phyloP scores from a whole-genome alignment of 1,284 basidiomycete genomes.

The Boletus semigastroideus region DNA sequence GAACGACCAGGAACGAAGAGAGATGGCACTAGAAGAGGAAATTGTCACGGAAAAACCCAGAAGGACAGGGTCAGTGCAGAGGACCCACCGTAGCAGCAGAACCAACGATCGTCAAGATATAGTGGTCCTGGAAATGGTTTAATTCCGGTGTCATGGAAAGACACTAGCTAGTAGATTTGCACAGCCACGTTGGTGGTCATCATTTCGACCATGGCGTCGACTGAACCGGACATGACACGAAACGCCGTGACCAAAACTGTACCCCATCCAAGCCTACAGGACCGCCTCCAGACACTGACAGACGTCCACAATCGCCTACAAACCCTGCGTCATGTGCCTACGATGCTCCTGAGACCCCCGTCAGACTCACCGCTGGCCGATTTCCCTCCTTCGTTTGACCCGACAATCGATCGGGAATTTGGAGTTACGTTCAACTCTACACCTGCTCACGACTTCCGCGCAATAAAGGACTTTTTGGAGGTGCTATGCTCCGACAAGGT shows the following conservation, averaged over 20 bases:
- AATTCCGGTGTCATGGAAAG: too few species aligned
- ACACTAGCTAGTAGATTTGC: background rate
- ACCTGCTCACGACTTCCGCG: conserved; percentile 35
- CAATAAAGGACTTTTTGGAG: conserved; percentile 47
- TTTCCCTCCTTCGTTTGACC: conserved; percentile 29
- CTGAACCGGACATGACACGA: conserved; percentile 6
- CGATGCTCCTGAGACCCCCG: conserved; percentile 39
- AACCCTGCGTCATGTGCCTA: conserved; percentile 43
- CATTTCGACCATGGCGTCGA: conserved; percentile 1
- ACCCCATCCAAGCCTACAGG: conserved; percentile 32
- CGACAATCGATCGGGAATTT: conserved; percentile 31
- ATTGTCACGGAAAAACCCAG: conserved; percentile 4
- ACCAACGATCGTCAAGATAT: background rate
- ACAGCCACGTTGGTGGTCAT: conserved; percentile 15
- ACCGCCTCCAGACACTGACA: conserved; percentile 46
- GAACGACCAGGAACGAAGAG: conserved; percentile 6
- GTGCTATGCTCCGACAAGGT: conserved; percentile 45
- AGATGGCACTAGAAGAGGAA: conserved; percentile 7
- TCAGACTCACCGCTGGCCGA: conserved; percentile 24
- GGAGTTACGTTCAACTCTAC: conserved; percentile 28
- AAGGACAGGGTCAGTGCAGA: background rate
- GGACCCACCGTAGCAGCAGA: too few species aligned
- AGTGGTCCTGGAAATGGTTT: background rate
- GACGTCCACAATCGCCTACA: conserved; percentile 46
- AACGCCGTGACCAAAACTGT: background rate